phyloP scores from a whole-genome alignment of 495 filamentous ascomycete species.

The Hypoxylon trugodes region DNA sequence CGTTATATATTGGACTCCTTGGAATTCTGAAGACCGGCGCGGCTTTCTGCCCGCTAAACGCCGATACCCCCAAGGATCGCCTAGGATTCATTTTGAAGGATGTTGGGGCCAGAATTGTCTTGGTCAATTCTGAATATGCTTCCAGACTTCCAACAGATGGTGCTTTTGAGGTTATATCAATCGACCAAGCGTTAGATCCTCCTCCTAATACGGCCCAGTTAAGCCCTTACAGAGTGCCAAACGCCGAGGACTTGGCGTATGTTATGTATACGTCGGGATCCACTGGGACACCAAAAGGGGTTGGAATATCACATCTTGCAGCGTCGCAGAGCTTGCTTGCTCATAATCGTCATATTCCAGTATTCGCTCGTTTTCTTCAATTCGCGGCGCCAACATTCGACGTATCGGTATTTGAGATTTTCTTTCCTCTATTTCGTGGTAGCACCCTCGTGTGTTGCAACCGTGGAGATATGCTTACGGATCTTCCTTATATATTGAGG shows the following conservation, averaged over 20 bases:
- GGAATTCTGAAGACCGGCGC: slow-evolving; percentile 79
- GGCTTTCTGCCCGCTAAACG: slow-evolving; percentile 80
- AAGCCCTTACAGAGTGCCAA: slow-evolving; percentile 13
- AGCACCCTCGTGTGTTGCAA: slow-evolving; percentile 73
- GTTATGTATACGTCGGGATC: slow-evolving; percentile 93
- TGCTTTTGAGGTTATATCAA: slow-evolving; percentile 35
- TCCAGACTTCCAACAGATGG: slow-evolving; percentile 39
- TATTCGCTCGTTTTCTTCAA: slow-evolving; percentile 79
- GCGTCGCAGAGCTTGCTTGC: slow-evolving; percentile 79
- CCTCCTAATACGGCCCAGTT: background rate
- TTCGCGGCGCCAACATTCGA: slow-evolving; percentile 90
- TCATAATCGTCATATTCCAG: slow-evolving; percentile 76
- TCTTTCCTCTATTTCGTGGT: slow-evolving; percentile 79
- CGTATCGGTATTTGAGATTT: slow-evolving; percentile 88
- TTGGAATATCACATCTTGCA: slow-evolving; percentile 77
- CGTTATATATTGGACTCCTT: slow-evolving; percentile 75
- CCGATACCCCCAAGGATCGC: slow-evolving; percentile 75
- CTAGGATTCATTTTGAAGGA: slow-evolving; percentile 77
- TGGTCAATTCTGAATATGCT: slow-evolving; percentile 55
- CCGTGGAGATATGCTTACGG: slow-evolving; percentile 69
- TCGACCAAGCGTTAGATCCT: slow-evolving; percentile 28
- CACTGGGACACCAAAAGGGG: slow-evolving; percentile 89
- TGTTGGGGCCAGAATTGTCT: slow-evolving; percentile 64
- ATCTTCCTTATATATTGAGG: slow-evolving; percentile 71
- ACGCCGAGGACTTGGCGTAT: slow-evolving; percentile 70